Percentiles rank a stretch among this genome's conserved stretches.
phyloP scores from a whole-genome alignment of 768 basidiomycete species.

The Amanita molliuscula region DNA sequence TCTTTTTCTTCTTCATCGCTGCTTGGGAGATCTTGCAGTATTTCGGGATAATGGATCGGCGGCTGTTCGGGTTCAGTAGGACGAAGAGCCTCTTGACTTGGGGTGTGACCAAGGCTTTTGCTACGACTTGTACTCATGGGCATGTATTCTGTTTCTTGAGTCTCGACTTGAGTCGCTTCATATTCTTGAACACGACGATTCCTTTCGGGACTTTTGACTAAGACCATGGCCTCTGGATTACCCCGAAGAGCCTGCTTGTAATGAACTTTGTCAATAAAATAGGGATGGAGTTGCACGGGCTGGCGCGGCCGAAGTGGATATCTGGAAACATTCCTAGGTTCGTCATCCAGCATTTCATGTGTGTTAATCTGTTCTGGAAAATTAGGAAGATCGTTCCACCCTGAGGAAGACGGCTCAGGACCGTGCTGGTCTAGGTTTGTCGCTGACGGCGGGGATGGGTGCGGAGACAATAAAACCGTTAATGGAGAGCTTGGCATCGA shows the following conservation, averaged over 20 bases:
- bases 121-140: conserved; percentile 8
- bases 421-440: not conserved
- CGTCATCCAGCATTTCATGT: conserved; percentile 2
- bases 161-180: conserved; percentile 19
- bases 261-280: conserved; percentile 38
- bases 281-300: conserved; percentile 51
- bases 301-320: conserved; percentile 50
- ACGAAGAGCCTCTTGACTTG: not conserved
- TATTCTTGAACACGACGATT: conserved; percentile 19
- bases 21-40: conserved; percentile 25
- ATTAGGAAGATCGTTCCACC: not conserved
- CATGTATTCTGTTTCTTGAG: conserved; percentile 8
- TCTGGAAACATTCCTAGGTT: conserved; percentile 16
- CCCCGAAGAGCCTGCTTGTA: conserved; percentile 42
- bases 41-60: conserved; percentile 20
- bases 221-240: conserved; percentile 63
- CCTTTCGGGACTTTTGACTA: conserved; percentile 25
- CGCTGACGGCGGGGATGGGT: not conserved
- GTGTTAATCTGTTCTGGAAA: conserved; percentile 4
- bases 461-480: not conserved
- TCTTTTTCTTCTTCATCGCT: conserved; percentile 32
- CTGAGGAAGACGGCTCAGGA: not conserved
- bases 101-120: not conserved
- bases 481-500: not conserved
- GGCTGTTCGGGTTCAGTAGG: conserved; percentile 1